Evolutionary conservation across 257 asterid species (phyloP), one percentile per base, ranked within the genome.

Genomic region (Eucommia ulmoides): DNA sequence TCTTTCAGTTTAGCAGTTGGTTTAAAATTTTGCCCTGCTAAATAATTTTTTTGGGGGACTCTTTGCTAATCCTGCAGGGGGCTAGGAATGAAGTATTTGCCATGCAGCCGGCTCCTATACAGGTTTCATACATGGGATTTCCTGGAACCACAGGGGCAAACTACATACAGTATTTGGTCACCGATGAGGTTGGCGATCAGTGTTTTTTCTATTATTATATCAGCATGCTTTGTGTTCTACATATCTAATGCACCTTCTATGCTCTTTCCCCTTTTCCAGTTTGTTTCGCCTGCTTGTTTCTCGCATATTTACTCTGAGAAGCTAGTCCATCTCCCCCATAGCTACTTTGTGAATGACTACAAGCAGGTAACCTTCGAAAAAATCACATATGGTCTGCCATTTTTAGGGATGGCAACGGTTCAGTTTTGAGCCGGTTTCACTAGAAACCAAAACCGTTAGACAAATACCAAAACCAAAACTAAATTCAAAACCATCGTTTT

Each of bases 51-150:
- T 22, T 23, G 23, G 1, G 1, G 12, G 7, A 3, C 52, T 48
- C 22, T 23, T 19, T 19, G 24, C 6, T 51, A 7, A 42, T 54
- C 41, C 53, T 57, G 53, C 71, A 91, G 99, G 99, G 99, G n/a
- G 99, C 97, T 22, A 80, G 99, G 70, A 91, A 91, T 64, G 99
- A 91, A 74, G 77, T 91, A 71, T 91, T 91, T 73, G 88, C 99
- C 55, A 86, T 91, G 97, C 93, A 83, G 66, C 99, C 99, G 29
- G 97, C 99, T 63, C 99, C 99, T 19, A 81, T 91, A 75, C 99
- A 91, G 80, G 97, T 91, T 63, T 91, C 99, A 20, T 91, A 91
- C 55, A 91, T 91, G 99, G 99, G 99, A 51, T 91, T 91, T 64
- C 99, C 99, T 20, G 99, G 99, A 61, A 91, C 99, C 51, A 91